phyloP scores from a whole-genome alignment of 1,139 yeast species.

The Kodamaea derodonti region DNA sequence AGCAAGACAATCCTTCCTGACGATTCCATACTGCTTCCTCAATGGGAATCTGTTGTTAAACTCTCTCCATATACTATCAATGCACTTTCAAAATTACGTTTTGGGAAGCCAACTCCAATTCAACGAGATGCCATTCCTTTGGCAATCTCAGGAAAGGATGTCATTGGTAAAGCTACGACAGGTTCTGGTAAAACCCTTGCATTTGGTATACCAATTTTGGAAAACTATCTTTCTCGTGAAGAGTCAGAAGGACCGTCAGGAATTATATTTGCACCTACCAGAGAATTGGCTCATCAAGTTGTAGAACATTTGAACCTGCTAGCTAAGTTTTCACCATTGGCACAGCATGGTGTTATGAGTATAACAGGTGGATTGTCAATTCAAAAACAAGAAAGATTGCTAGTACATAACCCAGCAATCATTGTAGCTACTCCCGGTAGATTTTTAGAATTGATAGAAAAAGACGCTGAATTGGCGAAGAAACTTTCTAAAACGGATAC shows the following conservation, averaged over 20 bases:
- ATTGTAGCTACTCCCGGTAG: constrained; percentile 97
- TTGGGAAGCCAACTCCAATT: constrained; percentile 74
- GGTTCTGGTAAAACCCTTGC: constrained; percentile 98
- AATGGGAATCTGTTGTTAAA: constrained; percentile 43
- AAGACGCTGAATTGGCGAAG: constrained; percentile 49
- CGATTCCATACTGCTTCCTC: constrained; percentile 49
- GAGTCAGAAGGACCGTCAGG: constrained; percentile 58
- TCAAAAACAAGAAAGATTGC: constrained; percentile 82
- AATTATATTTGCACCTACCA: constrained; percentile 86
- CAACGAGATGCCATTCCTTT: constrained; percentile 76
- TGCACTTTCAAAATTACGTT: constrained; percentile 59
- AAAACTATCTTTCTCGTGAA: constrained; percentile 41
- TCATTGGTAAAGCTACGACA: constrained; percentile 94
- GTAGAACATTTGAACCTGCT: constrained; percentile 68
- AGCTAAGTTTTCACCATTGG: constrained; percentile 57
- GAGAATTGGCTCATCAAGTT: constrained; percentile 96
- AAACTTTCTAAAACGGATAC: constrained; percentile 63
- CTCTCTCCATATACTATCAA: constrained; percentile 54
- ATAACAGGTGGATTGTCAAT: constrained; percentile 93
- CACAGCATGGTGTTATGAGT: constrained; percentile 61
- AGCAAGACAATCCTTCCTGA: constrained; percentile 33
- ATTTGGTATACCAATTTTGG: constrained; percentile 90
- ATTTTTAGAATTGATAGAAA: constrained; percentile 74
- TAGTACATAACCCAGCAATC: constrained; percentile 72
- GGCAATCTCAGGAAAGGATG: constrained; percentile 70